phyloP scores from a whole-genome alignment of 2,329 filamentous ascomycete genomes.

The Aspergillus tubingensis region DNA sequence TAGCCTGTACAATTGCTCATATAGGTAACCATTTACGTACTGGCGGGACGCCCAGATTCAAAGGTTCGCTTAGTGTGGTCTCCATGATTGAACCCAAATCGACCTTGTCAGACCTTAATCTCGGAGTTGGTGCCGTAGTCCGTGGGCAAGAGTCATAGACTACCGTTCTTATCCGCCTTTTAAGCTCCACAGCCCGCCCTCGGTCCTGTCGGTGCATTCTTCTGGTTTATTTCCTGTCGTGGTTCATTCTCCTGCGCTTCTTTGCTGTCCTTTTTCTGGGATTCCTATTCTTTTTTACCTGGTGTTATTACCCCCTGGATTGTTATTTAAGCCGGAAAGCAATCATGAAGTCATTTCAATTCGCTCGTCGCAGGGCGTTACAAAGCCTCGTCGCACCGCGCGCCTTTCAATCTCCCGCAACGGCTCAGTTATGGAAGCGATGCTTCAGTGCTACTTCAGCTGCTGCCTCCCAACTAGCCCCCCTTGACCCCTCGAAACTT shows the following conservation, averaged over 20 bases:
- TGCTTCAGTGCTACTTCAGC: constrained; percentile 47
- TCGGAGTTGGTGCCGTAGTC: constrained; percentile 33
- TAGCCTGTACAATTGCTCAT: background rate
- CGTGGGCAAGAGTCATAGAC: constrained; percentile 28
- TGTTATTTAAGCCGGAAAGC: background rate
- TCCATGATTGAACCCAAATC: background rate
- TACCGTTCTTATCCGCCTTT: constrained; percentile 14
- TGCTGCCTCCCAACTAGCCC: constrained; percentile 51
- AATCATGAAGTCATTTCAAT: constrained; percentile 40
- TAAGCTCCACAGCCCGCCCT: constrained; percentile 15
- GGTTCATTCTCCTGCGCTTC: background rate
- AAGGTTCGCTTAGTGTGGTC: constrained; percentile 4
- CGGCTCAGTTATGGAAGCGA: constrained; percentile 49
- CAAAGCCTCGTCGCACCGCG: constrained; percentile 27
- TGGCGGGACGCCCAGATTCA: no score
- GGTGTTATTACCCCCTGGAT: background rate
- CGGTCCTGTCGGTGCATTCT: background rate
- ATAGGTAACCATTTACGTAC: background rate
- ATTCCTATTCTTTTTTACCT: no score
- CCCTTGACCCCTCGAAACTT: constrained; percentile 77
- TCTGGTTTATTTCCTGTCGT: background rate
- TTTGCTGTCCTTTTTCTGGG: background rate
- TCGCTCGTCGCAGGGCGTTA: constrained; percentile 35
- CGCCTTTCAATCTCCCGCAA: constrained; percentile 26
- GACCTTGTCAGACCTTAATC: background rate